phyloP scores from a whole-genome alignment of 23 red algal species.

The Chondrus crispus region DNA sequence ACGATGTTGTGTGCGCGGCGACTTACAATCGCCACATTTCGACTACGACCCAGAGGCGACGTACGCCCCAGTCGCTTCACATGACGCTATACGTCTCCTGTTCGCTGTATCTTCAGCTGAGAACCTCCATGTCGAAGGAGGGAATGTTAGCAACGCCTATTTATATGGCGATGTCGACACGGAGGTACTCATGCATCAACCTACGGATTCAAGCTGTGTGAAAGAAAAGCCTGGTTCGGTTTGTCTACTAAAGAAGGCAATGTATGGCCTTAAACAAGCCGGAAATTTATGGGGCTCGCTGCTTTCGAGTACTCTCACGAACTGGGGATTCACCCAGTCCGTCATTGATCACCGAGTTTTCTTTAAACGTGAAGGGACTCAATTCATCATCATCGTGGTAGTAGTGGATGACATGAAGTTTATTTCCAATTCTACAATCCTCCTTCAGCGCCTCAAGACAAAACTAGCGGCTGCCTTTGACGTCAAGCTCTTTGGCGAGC shows the following conservation, averaged over 20 bases:
- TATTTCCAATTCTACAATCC: not conserved
- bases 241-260: not conserved
- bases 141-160: not conserved
- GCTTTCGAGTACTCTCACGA: not conserved
- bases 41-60: conserved; percentile 10
- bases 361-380: not conserved
- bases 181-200: not conserved
- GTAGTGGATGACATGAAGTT: conserved; percentile 8
- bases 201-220: not conserved
- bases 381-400: not conserved
- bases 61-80: conserved; percentile 1
- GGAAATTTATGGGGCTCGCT: conserved; percentile 12
- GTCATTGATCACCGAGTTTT: not conserved
- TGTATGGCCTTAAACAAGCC: not conserved
- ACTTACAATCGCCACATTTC: not conserved
- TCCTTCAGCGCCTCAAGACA: not conserved
- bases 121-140: not conserved
- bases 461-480: not conserved
- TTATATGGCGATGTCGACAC: not conserved
- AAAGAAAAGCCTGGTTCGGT: not conserved
- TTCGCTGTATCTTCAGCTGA: not conserved
- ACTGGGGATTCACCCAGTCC: not conserved
- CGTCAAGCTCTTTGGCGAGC: not conserved
- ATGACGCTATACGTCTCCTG: not conserved
- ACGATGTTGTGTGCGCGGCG: not conserved